Conservation (phyloP, 169 alveolate species). For the Cyclospora cayetanensis region DNA sequence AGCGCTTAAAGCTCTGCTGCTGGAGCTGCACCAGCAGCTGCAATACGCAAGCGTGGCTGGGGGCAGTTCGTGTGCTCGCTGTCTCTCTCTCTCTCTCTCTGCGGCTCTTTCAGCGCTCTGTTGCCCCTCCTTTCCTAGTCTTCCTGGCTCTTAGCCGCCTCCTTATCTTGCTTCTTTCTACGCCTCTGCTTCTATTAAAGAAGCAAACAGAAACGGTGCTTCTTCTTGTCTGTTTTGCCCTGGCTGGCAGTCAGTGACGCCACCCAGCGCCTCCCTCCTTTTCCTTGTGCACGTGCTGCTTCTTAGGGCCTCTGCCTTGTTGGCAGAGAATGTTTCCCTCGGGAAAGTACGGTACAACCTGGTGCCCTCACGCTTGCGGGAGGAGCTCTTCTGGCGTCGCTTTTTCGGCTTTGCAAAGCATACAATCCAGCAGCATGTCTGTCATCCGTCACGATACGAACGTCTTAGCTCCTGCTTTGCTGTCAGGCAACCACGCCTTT, state of each 20-base stretch:
- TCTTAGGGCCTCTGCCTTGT: constrained; percentile 75
- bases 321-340: constrained; percentile 47
- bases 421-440: neutral
- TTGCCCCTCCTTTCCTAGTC: neutral
- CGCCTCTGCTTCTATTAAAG: neutral
- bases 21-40: neutral
- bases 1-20: constrained; percentile 2
- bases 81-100: constrained; percentile 10
- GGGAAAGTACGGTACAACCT: constrained; percentile 70
- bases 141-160: neutral
- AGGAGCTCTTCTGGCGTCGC: constrained; percentile 75
- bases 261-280: neutral
- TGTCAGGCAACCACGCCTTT: too few species aligned
- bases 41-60: neutral
- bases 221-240: too few species aligned
- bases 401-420: constrained; percentile 66
- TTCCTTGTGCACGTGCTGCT: neutral
- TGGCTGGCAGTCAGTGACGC: too few species aligned
- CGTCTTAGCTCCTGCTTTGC: too few species aligned
- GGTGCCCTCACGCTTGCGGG: constrained; percentile 74
- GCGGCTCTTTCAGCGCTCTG: neutral
- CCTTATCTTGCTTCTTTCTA: neutral
- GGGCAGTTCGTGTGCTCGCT: neutral
- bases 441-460: neutral
- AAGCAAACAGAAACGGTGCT: too few species aligned